phyloP scores from a whole-genome alignment of 139 green algal species.

The Axilococcus clingmanii region DNA sequence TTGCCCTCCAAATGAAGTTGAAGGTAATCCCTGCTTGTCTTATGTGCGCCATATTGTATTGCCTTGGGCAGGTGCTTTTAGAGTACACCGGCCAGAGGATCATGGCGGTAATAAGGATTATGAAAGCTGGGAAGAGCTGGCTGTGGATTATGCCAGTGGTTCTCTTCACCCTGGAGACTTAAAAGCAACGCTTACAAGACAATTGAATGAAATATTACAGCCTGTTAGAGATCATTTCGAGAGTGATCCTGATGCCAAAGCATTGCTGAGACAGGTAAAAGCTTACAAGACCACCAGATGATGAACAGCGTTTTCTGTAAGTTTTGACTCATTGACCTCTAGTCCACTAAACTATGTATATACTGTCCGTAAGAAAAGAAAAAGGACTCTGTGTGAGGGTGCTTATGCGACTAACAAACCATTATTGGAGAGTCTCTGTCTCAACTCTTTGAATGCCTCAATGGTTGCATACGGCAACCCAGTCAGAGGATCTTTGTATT shows the following conservation, averaged over 20 bases:
- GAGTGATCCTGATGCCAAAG: constrained; percentile 78
- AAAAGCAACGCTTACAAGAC: constrained; percentile 60
- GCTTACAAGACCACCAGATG: constrained; percentile 24
- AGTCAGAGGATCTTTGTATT: constrained; percentile 39
- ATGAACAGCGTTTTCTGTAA: not conserved
- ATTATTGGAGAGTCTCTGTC: too few relatives aligned
- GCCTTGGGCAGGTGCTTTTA: constrained; percentile 80
- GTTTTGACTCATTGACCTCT: not conserved
- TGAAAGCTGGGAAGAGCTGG: constrained; percentile 53
- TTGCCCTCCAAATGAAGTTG: constrained; percentile 70
- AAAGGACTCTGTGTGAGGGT: too few relatives aligned
- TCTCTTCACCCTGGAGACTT: constrained; percentile 72
- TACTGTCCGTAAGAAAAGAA: too few relatives aligned
- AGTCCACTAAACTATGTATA: not conserved
- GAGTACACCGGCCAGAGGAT: constrained; percentile 49
- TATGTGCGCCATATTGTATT: constrained; percentile 92
- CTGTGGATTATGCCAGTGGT: constrained; percentile 70
- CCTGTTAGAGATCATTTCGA: constrained; percentile 94
- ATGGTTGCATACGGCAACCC: constrained; percentile 31
- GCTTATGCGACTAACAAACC: too few relatives aligned
- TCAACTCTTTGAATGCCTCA: constrained; percentile 31
- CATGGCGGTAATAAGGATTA: constrained; percentile 81
- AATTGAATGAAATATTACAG: constrained; percentile 89
- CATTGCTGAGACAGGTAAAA: constrained; percentile 85
- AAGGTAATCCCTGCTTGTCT: constrained; percentile 89